These are phyloP conservation scores for Pisolithus orientalis DNA, from an alignment of 768 basidiomycete species.

Conservation along the genomic window DNA sequence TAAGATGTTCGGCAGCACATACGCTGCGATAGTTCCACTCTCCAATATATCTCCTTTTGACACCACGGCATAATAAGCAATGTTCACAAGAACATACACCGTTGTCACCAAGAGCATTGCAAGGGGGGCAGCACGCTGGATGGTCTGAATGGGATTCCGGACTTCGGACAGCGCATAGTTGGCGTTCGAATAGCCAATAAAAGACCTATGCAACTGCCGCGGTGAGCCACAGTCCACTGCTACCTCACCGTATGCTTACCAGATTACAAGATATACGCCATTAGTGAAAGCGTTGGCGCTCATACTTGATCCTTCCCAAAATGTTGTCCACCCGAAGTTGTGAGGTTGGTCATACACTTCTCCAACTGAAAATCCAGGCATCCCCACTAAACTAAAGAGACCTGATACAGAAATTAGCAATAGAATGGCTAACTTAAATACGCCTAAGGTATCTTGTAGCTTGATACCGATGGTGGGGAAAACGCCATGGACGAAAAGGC, in stretches of 20 bases:
- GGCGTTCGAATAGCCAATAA: slow-evolving; percentile 66
- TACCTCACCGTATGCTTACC: slow-evolving; percentile 32
- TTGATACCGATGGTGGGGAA: slow-evolving; percentile 49
- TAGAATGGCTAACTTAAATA: slow-evolving; percentile 56
- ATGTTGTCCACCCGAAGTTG: slow-evolving; percentile 52
- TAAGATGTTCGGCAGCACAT: slow-evolving; percentile 17
- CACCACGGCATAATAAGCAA: slow-evolving; percentile 72
- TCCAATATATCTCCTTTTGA: slow-evolving; percentile 61
- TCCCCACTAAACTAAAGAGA: slow-evolving; percentile 41
- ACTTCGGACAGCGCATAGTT: slow-evolving; percentile 73
- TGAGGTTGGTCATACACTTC: slow-evolving; percentile 46
- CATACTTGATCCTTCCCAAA: slow-evolving; percentile 58
- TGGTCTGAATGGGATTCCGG: slow-evolving; percentile 60
- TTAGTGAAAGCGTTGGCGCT: slow-evolving; percentile 56
- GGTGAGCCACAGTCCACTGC: neutral
- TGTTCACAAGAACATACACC: slow-evolving; percentile 59
- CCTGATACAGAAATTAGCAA: slow-evolving; percentile 48
- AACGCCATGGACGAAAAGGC: slow-evolving; percentile 51
- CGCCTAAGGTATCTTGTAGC: slow-evolving; percentile 57
- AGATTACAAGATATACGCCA: slow-evolving; percentile 66
- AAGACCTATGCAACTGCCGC: slow-evolving; percentile 42
- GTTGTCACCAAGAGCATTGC: slow-evolving; percentile 54
- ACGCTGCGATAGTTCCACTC: slow-evolving; percentile 68
- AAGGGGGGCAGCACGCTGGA: slow-evolving; percentile 64
- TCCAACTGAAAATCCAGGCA: slow-evolving; percentile 44